Evolutionary conservation across 306 rosid species (phyloP).

Genomic region (Potentilla sterilis): DNA sequence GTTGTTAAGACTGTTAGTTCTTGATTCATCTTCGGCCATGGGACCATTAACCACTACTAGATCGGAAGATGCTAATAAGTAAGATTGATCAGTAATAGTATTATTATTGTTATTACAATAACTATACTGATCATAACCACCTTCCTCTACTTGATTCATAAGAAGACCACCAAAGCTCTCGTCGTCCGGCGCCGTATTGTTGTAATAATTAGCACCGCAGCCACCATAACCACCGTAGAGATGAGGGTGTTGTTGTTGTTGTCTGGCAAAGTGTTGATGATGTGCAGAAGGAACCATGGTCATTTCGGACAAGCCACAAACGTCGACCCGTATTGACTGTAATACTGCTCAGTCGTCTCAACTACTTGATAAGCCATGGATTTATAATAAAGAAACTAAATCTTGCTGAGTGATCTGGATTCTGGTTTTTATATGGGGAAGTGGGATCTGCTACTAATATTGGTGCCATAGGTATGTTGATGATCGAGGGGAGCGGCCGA

Average conservation of each 20-base stretch:
- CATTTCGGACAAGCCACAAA: constrained; percentile 38
- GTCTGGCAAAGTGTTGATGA: constrained; percentile 37
- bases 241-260: constrained; percentile 28
- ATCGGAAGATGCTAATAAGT: constrained; percentile 57
- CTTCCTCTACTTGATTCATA: constrained; percentile 53
- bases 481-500: background rate
- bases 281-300: constrained; percentile 70
- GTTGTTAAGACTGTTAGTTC: constrained; percentile 38
- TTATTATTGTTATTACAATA: constrained; percentile 4
- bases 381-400: constrained; percentile 1
- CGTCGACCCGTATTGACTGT: constrained; percentile 14
- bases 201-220: constrained; percentile 20
- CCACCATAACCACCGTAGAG: constrained; percentile 37
- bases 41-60: constrained; percentile 29
- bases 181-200: constrained; percentile 3
- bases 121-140: constrained; percentile 20
- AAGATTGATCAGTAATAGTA: constrained; percentile 21
- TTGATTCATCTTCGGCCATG: constrained; percentile 77
- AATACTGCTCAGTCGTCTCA: constrained; percentile 19
- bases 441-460: constrained; percentile 18
- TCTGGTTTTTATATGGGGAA: constrained; percentile 23
- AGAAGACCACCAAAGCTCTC: constrained; percentile 33
- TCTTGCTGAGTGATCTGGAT: constrained; percentile 8
- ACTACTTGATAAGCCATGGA: constrained; percentile 45
- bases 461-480: constrained; percentile 36